Conservation (phyloP, 305 asterid genomes). For the Andrographis paniculata region DNA sequence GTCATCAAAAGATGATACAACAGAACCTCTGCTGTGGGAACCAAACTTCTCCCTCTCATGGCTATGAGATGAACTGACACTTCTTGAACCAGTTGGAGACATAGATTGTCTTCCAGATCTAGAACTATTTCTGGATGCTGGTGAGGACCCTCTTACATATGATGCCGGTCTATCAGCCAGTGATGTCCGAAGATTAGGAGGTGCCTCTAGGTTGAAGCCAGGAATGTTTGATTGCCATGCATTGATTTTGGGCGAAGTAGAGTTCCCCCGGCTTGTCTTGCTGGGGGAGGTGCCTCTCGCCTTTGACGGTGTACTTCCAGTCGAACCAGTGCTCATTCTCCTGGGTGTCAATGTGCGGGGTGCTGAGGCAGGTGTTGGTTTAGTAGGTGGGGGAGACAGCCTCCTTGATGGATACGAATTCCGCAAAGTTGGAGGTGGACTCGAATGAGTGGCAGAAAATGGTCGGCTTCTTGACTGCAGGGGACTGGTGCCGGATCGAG, state of each 20-base stretch:
- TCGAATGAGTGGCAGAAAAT: constrained; percentile 52
- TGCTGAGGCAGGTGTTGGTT: constrained; percentile 54
- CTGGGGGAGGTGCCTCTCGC: constrained; percentile 78
- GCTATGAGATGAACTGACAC: constrained; percentile 57
- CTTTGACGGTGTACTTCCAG: constrained; percentile 36
- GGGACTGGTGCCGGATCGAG: constrained; percentile 41
- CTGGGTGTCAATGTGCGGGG: constrained; percentile 61
- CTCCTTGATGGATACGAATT: constrained; percentile 58
- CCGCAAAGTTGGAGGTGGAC: constrained; percentile 63
- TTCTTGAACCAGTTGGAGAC: constrained; percentile 91
- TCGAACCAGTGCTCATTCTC: constrained; percentile 74
- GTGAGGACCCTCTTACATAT: constrained; percentile 93
- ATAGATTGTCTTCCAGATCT: constrained; percentile 79
- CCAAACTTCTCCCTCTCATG: constrained; percentile 60
- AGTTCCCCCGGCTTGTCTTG: constrained; percentile 63
- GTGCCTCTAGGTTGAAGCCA: constrained; percentile 82
- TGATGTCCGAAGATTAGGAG: constrained; percentile 97
- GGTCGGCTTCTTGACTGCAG: constrained; percentile 71
- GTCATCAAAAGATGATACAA: constrained; percentile 93
- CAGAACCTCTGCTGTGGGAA: constrained; percentile 71
- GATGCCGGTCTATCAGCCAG: constrained; percentile 93
- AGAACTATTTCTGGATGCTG: constrained; percentile 81
- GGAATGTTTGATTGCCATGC: constrained; percentile 70
- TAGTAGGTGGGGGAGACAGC: constrained; percentile 68
- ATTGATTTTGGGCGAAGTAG: constrained; percentile 60